Evolutionary conservation across 371 early-diverging fungal genomes (phyloP), one percentile per base, ranked within the genome.

Genomic region (Globomyces sp.): DNA sequence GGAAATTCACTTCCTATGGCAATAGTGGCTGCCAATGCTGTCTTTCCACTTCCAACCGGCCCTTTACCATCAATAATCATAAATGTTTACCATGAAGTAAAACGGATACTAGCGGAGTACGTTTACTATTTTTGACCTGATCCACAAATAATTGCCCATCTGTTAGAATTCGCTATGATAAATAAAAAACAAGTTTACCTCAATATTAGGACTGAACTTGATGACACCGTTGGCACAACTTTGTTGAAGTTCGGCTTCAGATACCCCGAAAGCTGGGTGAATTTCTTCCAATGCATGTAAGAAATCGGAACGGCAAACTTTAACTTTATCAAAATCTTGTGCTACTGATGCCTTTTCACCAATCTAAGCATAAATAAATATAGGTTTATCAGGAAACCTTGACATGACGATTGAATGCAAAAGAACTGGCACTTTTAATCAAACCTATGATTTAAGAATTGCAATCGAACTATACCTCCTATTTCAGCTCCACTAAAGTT

Each of bases 401-500:
- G 73, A 98, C 90, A 73, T 99, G 96, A 60, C 99, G 87, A 77
- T 94, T 98, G 76, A 99, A 93, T 1, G 99, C 97, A 85, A 93
- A 99, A 0, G 99, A 98, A n/a, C 93, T 90, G 2, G 99, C 99
- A 57, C 95, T 93, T 72, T 96, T 97, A 10, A 99, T 93, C 10
- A 99, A 82, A 76, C 77, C 77, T 73, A 24, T 0, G 24, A 24
- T 63, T 70, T n/a, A 39, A 39, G 6, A 11, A 67, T n/a, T 36
- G 24, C 45, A 8, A 9, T 9, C 68, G 24, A 24, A 24, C 24
- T 24, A 24, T 24, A 3, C 99, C 97, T 9, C 94, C 88, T 66
- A 99, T 96, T 77, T 99, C 99, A 47, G 99, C 99, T 76, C 99
- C 99, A 68, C 94, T 96, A 77, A 93, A 99, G 85, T 99, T 99